Evolutionary conservation across 306 rosid species (phyloP), one percentile per base, ranked within the genome.

Genomic region (Ziziphus jujuba): DNA sequence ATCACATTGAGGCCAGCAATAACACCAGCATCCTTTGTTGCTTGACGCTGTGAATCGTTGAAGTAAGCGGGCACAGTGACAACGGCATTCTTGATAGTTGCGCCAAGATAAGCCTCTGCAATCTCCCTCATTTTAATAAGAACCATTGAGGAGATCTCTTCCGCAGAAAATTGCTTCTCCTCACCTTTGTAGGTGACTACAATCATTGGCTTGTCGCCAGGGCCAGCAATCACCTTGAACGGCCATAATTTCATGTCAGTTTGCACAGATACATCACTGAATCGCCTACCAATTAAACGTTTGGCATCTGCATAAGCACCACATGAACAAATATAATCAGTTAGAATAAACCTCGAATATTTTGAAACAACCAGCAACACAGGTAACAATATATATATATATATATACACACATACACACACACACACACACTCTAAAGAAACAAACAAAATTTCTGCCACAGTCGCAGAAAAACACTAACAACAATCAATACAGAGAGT

Each of bases 51-150:
- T 0, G 69, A 61, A 49, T 78, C 70, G 35, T 67, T 71, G 64
- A 78, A 82, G 72, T 71, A 65, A 20, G 83, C 81, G 0, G 83
- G 87, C 17, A 80, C 81, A 2, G 83, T 77, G 34, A 82, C 71
- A 14, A 78, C 86, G 3, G 75, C 83, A 34, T 81, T 67, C 56
- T 77, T 66, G 0, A 74, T 31, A 5, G 31, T 38, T 3, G 56
- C 10, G 1, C 86, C 82, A 0, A 77, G 77, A 22, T 66, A 63
- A 17, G 76, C 86, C 74, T 75, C 83, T 0, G 79, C 83, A 7
- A 75, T 78, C 40, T 74, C 76, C 17, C 56, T 74, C 86, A 82
- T 78, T 64, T 78, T 62, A 13, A 9, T 59, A 21, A 80, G 75
- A 36, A 75, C 65, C 81, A 80, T 80, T 1, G 78, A 68, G 0